Evolutionary conservation across 2,329 filamentous ascomycete genomes (phyloP).

Genomic region (Aschersonia sp.): DNA sequence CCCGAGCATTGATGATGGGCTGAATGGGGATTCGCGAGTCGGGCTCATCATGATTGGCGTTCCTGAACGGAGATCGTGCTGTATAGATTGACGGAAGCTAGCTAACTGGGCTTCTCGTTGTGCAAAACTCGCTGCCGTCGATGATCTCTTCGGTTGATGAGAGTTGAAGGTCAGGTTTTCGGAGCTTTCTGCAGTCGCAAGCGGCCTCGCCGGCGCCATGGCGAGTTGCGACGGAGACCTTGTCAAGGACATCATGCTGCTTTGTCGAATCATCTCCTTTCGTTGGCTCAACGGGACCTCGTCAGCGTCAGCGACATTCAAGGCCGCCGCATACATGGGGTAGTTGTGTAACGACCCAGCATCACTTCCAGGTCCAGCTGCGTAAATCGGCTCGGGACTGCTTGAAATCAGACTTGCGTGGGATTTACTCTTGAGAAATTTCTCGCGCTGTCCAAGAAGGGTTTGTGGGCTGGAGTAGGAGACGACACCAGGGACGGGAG

Average conservation of each 20-base stretch:
- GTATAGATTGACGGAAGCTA: constrained; percentile 51
- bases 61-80: constrained; percentile 40
- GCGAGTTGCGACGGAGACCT: constrained; percentile 10
- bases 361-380: constrained; percentile 21
- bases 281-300: constrained; percentile 61
- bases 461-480: constrained; percentile 40
- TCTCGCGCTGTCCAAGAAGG: constrained; percentile 39
- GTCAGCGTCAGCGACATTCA: constrained; percentile 35
- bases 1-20: constrained; percentile 16
- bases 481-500: constrained; percentile 28
- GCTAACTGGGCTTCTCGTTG: constrained; percentile 46
- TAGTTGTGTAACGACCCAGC: constrained; percentile 25
- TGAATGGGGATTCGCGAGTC: constrained; percentile 24
- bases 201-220: constrained; percentile 6
- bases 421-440: constrained; percentile 37
- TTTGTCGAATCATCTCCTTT: constrained; percentile 43
- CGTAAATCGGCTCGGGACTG: constrained; percentile 12
- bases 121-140: constrained; percentile 24
- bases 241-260: constrained; percentile 21
- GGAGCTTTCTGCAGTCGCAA: constrained; percentile 12
- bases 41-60: constrained; percentile 17
- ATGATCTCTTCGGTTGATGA: constrained; percentile 37
- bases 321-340: constrained; percentile 13
- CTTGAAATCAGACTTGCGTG: constrained; percentile 21
- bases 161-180: constrained; percentile 32